Evolutionary conservation across 2,329 filamentous ascomycete genomes (phyloP), one percentile per base, ranked within the genome.

Genomic region (Fusarium praegraminearum): DNA sequence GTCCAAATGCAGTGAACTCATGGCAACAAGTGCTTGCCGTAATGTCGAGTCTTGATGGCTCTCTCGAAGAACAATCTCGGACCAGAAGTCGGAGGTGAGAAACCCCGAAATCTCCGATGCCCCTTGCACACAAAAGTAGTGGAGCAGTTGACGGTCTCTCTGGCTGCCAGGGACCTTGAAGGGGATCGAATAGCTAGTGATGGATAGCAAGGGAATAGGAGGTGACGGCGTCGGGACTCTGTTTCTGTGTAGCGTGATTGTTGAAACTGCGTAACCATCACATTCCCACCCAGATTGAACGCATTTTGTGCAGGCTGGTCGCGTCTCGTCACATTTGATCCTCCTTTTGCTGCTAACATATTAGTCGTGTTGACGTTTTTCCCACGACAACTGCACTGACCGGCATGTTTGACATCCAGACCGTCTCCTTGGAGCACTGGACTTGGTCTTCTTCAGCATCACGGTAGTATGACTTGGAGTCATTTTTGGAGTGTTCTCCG

Each of bases 81-180:
- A 64, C 61, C 61, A 64, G 8, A 64, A 64, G 1, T 50, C 51
- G 1, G 59, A 64, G 8, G 26, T 20, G 3, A 64, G 8, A 49
- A 64, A 64, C 1, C 61, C 61, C 4, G 61, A 57, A 1, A 64
- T 64, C 13, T 64, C 61, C 4, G 24, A 24, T 0, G 61, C 49
- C 7, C 61, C 61, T 16, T 64, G 61, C 1, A 64, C 51, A 12
- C 59, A 64, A 28, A 64, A 64, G n/a, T 64, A 64, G 38, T 64
- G 61, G 2, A 64, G 44, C 1, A 64, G 16, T 16, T 51, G 45
- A 4, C 61, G 61, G 5, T 64, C 61, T 10, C 24, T 30, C 4
- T 64, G 61, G 11, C 61, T 57, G 18, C 61, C 61, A 4, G 61
- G 61, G 4, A 64, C 20, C 3, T 40, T 64, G 38, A 64, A 64